Base-by-base conservation (phyloP, 139 green algal genomes). In the Klebsormidium nitens region DNA sequence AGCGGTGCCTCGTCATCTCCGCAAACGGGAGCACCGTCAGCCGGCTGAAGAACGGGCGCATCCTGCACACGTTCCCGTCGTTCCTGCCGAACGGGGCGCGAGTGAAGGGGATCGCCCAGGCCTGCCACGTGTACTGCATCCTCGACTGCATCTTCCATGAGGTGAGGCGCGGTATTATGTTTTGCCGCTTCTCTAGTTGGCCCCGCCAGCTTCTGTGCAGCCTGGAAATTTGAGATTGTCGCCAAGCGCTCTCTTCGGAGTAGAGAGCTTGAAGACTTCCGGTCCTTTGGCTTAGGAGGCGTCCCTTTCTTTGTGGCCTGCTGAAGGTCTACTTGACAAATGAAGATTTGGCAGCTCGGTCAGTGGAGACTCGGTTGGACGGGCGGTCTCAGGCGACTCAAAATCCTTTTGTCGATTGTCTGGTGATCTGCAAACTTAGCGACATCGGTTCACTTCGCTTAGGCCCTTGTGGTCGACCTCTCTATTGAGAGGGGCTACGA, bases 91-190 rank as follows among this genome's bases (percentile, higher is more conserved):
- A 73, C 23, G 89, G 79, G 19, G 74, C 63, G 32, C 32, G 42
- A 39, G 52, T 35, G 26, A 63, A 62, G 49, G 17, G 36, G n/a
- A 59, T 63, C 28, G 75, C 58, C 8, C 17, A 58, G 14, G 42
- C 64, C 6, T 34, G 59, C 26, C 64, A 87, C 35, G 61, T 79
- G 19, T 86, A 80, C 58, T 90, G 83, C 74, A 81, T 96, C 6
- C 78, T 97, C 47, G 91, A 97, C 78, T 90, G 82, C 66, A 78
- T 97, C 1, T 93, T 84, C 62, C 86, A 95, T 59, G 80, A 79
- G 42, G 60, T 82, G 48, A 40, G 39, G 17, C 34, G 28, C 31
- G 64, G 6, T 49, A 48, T 48, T 29, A 17, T 50, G 3, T 28
- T 35, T 6, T 70, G n/a, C n/a, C n/a, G n/a, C 8, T 36, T 8